Base-by-base conservation (phyloP, 1,284 basidiomycete genomes). In the Pisolithus thermaeus region DNA sequence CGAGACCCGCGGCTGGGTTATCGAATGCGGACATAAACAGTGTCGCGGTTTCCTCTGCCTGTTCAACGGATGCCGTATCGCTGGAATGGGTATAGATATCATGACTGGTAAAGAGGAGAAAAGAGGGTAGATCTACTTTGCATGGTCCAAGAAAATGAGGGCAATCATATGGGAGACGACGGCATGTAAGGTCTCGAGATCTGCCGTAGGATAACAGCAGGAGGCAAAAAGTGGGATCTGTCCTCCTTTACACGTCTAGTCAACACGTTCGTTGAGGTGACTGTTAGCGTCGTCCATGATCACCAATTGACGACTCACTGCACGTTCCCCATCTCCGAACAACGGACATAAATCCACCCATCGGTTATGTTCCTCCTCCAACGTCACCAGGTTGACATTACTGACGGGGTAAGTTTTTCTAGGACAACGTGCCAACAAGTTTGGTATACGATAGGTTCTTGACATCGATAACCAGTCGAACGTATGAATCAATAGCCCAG, bases 381-480 rank as follows among this genome's bases (percentile, higher is more conserved):
- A 18, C 12, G 1, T 35, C 5, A 14, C 27, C 12, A 41, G 12
- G 20, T 49, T 12, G 16, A 22, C 32, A 20, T 28, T 49, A 20
- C 18, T 49, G 41, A 41, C 23, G 18, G 25, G 12, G 11, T n/a
- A 5, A 8, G 27, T 41, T 35, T 43, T 49, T 23, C 16, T 14
- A 12, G 47, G 47, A 42, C 36, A 49, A 7, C 37, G 38, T 18
- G 47, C 47, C 27, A 49, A 7, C 16, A 49, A 35, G 27, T 49
- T 39, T 11, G 47, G 47, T 14, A 49, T 28, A 3, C 18, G 38
- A 23, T 49, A 49, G 12, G 18, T 35, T 23, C 28, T 36, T 18
- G 30, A 32, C 44, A 46, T 46, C 18, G 43, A 11, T 30, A 30
- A 11, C 28, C 7, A 30, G 28, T 11, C 7, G 28, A 30, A 30